These are phyloP conservation scores for Rhodotorula babjevae DNA, from an alignment of 768 basidiomycete species.

Conservation along the genomic window DNA sequence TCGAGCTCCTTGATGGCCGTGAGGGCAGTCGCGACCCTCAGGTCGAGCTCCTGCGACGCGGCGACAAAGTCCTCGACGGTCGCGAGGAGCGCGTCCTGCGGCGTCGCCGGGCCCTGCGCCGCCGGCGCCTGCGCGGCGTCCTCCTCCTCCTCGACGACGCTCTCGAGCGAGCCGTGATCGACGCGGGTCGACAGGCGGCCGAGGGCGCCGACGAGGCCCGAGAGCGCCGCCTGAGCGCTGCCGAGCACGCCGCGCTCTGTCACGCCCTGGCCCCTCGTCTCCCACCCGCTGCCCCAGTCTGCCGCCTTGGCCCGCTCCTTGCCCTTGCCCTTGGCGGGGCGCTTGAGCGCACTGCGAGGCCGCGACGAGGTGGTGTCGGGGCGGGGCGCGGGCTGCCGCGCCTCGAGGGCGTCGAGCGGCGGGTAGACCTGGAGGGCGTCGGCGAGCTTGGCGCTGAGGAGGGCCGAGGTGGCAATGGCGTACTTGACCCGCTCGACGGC, in stretches of 20 bases:
- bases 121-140: too few species aligned
- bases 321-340: too few species aligned
- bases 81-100: neutral
- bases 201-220: neutral
- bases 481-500: slow-evolving; percentile 24
- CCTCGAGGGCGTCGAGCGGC: slow-evolving; percentile 1
- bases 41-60: slow-evolving; percentile 22
- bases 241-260: neutral
- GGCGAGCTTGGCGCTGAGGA: slow-evolving; percentile 18
- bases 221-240: neutral
- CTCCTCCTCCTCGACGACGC: neutral
- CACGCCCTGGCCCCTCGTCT: slow-evolving; percentile 6
- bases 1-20: slow-evolving; percentile 17
- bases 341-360: neutral
- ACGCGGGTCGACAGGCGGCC: neutral
- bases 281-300: slow-evolving; percentile 17
- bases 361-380: neutral
- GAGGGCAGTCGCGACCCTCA: slow-evolving; percentile 2
- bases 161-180: neutral
- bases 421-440: slow-evolving; percentile 33
- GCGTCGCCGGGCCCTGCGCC: neutral
- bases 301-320: neutral
- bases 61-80: slow-evolving; percentile 11
- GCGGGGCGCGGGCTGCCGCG: neutral
- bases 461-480: slow-evolving; percentile 25